Base-by-base conservation (phyloP, 2,329 filamentous ascomycete genomes). In the Fusarium floridanum region DNA sequence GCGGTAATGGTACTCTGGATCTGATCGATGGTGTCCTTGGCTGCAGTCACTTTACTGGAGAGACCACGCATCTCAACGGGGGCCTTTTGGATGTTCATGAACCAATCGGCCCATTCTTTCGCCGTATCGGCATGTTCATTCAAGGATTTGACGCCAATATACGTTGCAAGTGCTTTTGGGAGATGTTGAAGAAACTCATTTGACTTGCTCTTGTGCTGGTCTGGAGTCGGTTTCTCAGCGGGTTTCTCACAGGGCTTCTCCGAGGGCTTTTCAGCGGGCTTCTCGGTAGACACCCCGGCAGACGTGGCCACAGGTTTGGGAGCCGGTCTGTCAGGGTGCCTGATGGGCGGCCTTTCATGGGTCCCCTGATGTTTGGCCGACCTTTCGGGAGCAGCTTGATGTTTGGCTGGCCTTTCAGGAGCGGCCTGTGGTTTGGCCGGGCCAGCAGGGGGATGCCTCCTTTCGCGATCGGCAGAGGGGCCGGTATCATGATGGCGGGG, bases 61-160 rank as follows among this genome's bases (percentile, higher is more conserved):
- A 82, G 67, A 0, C 75, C 75, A 2, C 77, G 69, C 4, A 82
- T 81, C 32, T 82, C 81, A 4, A 79, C 78, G 0, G 81, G 81
- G 0, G 81, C 81, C 17, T 78, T 81, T 37, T 78, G 76, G 0
- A 82, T 65, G 24, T 81, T 75, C 64, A 77, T 80, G 45, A 82
- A 71, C 81, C 81, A 82, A 11, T 80, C 80, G 3, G 77, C 75
- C 81, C 81, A 82, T 34, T 82, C 80, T 66, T 82, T 82, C 24
- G 80, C 81, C 4, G 76, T 79, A 53, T 81, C 79, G 1, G 79
- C 81, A 12, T 82, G 77, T 1, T 80, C 74, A 1, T 75, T 72
- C 1, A 82, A 64, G 0, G 74, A 71, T 6, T 80, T 73, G 11
- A 82, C 65, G 4, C 80, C 76, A 1, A 76, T 74, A 43, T 81